Evolutionary conservation across 2,329 filamentous ascomycete genomes (phyloP).

Genomic region (Colletotrichum eremochloae): DNA sequence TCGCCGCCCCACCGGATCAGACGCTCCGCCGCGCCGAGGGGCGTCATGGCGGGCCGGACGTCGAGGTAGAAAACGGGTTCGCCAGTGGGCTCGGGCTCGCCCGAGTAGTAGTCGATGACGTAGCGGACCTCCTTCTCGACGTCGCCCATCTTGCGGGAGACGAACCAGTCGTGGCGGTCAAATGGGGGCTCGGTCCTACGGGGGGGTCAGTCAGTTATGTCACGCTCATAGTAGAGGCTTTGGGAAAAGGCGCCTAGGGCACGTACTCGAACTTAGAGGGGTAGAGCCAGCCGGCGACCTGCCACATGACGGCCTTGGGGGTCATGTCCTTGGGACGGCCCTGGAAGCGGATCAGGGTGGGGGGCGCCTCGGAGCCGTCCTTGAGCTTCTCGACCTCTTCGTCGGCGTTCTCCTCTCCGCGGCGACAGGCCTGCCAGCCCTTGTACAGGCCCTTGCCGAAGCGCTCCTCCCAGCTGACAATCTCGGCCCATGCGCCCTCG

Average conservation of each 20-base stretch:
- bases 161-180: slow-evolving; percentile 97
- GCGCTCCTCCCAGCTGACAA: slow-evolving; percentile 91
- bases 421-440: slow-evolving; percentile 80
- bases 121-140: slow-evolving; percentile 85
- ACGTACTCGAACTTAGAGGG: slow-evolving; percentile 83
- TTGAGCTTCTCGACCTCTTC: slow-evolving; percentile 63
- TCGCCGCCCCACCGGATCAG: slow-evolving; percentile 91
- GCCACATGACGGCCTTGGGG: slow-evolving; percentile 88
- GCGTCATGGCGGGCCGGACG: slow-evolving; percentile 89
- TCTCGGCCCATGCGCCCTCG: slow-evolving; percentile 96
- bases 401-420: slow-evolving; percentile 75
- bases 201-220: slow-evolving; percentile 42
- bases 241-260: background rate
- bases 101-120: slow-evolving; percentile 97
- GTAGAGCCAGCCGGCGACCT: slow-evolving; percentile 83
- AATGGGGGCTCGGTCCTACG: slow-evolving; percentile 85
- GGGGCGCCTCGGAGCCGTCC: slow-evolving; percentile 69
- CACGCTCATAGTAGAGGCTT: background rate
- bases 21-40: slow-evolving; percentile 83
- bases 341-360: slow-evolving; percentile 87
- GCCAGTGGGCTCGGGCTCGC: slow-evolving; percentile 82
- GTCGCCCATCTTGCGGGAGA: slow-evolving; percentile 79
- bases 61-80: slow-evolving; percentile 97
- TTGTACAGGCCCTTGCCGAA: slow-evolving; percentile 80
- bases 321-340: slow-evolving; percentile 91